A percentile compares a stretch with the other conserved stretches of the same genome.
These are phyloP conservation scores for Auricularia sp. DNA, from an alignment of 768 basidiomycete species.

Conservation along the genomic window DNA sequence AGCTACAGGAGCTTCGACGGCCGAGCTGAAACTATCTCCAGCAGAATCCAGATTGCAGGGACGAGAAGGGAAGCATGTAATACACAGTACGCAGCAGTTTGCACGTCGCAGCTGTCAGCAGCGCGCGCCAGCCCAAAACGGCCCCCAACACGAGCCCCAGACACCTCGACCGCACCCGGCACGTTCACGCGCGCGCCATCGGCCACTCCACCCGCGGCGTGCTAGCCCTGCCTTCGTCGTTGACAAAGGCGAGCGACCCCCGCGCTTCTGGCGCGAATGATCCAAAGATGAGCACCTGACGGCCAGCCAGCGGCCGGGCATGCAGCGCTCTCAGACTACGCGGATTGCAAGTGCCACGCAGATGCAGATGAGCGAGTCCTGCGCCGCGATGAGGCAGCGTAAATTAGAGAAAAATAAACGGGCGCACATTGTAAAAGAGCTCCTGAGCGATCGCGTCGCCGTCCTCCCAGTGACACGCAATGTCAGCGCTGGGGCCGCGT, in stretches of 20 bases:
- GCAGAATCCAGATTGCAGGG: no score
- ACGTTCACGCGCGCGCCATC: no score
- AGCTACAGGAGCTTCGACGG: background rate
- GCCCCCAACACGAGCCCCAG: no score
- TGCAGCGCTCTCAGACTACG: slow-evolving; percentile 19
- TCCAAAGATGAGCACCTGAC: background rate
- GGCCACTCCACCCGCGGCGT: background rate
- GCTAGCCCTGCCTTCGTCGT: background rate
- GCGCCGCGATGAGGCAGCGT: slow-evolving; percentile 8
- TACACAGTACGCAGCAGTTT: no score
- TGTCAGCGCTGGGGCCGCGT: slow-evolving; percentile 48
- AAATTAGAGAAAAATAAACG: slow-evolving; percentile 6
- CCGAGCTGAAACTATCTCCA: background rate
- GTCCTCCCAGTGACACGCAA: slow-evolving; percentile 85
- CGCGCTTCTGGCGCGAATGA: background rate
- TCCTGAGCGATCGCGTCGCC: slow-evolving; percentile 70
- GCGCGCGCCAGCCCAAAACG: no score
- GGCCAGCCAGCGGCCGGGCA: background rate
- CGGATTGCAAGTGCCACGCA: slow-evolving; percentile 55
- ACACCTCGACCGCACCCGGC: no score
- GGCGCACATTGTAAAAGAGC: slow-evolving; percentile 65
- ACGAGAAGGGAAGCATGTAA: no score
- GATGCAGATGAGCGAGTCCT: slow-evolving; percentile 67
- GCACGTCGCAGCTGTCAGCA: no score
- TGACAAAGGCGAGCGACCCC: background rate